Evolutionary conservation across 1,139 yeast genomes (phyloP), one percentile per base, ranked within the genome.

Genomic region (Candida mesenterica): DNA sequence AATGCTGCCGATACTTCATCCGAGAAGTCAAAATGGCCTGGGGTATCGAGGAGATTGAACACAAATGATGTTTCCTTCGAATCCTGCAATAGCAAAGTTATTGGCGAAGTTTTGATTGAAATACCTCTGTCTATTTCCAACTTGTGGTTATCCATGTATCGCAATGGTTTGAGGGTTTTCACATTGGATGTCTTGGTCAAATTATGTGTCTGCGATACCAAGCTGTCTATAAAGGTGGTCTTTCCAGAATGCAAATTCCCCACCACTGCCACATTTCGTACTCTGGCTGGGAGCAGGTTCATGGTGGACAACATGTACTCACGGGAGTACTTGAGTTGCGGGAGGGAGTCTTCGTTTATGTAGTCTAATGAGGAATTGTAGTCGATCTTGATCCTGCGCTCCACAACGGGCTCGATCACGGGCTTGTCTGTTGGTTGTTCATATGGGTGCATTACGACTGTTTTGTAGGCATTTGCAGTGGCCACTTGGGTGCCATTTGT

Each of bases 161-260:
- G 61, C 33, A 77, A 50, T 15, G 76, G 77, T 38, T 68, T 62
- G 37, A 61, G 61, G 31, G 58, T 58, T 38, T 63, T 60, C 42
- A 57, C 33, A 34, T 53, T 42, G 46, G 48, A 53, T 4, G 54
- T 40, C 10, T 59, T 53, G 4, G 59, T 54, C 5, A 25, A 7
- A 8, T 16, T 15, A 53, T 88, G 96, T 0, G 95, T 79, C 37
- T 80, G 79, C 4, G 63, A 47, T 0, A 88, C 77, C 22, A 90
- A 58, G 61, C 76, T 59, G 53, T 89, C 96, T n/a, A 86, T 46
- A 1, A 90, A 60, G 0, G 88, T 69, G 0, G 97, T 85, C 59
- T 94, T 92, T 2, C 99, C 98, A n/a, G 86, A 79, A 49, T 87
- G 87, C 3, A 85, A 53, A 34, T 79, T 77, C 0, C 98, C 98